Evolutionary conservation across 495 filamentous ascomycete genomes (phyloP), one percentile per base, ranked within the genome.

Genomic region (Annulohypoxylon nitens): DNA sequence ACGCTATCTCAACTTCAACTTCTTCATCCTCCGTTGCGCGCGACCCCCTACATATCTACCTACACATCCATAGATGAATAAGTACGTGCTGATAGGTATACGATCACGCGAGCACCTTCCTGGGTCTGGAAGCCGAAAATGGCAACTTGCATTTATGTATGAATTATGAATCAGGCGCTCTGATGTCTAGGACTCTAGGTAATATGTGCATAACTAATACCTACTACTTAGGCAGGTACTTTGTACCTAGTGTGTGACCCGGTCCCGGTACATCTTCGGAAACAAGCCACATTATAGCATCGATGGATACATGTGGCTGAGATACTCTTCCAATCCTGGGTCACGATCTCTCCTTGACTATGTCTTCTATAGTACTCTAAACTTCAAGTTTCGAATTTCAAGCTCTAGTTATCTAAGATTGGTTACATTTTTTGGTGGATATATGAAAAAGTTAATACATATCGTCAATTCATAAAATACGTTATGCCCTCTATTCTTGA

Each of bases 21-120:
- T 30, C 26, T 30, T 30, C 5, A 4, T 30, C 5, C 5, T 0
- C 3, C 30, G 3, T 30, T 30, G 30, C 3, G 30, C 20, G 20
- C 20, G 20, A 23, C 20, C 20, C 20, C 20, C 20, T 23, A 23
- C 20, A 23, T 23, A 23, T 2, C 34, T 6, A 36, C 6, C 0
- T 36, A 36, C 34, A 36, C 34, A 7, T 12, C 37, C 10, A 11
- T 43, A 14, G 39, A 39, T 39, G 8, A 12, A 39, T 7, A 9
- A 39, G 11, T 12, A 12, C 8, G 2, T 9, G 9, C 36, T 39
- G 23, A 60, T 20, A 8, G 14, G 26, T 6, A 12, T 14, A 14
- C 12, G 58, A 25, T 47, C 58, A 61, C 39, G 58, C 39, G 60
- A 26, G 14, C 41, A 57, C 20, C 11, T 55, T 37, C 4, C 48